Percentiles rank a stretch among this genome's conserved stretches.
Evolutionary conservation across 208 protist species (phyloP).

Genomic region (Leishmania arabica): DNA sequence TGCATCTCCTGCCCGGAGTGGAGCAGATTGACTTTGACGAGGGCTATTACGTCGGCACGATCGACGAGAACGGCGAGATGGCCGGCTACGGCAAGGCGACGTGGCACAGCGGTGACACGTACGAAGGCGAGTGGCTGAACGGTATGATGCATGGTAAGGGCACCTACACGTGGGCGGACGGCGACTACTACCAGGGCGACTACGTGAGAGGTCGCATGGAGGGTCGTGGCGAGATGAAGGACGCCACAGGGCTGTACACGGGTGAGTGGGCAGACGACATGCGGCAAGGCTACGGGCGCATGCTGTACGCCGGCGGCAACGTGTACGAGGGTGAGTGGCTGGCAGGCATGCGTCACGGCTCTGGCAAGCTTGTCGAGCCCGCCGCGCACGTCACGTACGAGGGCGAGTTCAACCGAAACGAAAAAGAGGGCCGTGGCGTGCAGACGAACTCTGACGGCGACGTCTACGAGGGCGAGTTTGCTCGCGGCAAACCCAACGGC

Average conservation of each 20-base stretch:
- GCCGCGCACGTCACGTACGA: constrained; percentile 55
- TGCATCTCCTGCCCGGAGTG: constrained; percentile 41
- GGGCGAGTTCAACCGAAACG: constrained; percentile 74
- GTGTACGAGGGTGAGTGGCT: constrained; percentile 91
- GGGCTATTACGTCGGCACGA: constrained; percentile 74
- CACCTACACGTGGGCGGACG: constrained; percentile 79
- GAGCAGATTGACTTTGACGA: constrained; percentile 77
- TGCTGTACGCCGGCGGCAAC: constrained; percentile 75
- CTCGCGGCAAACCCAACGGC: constrained; percentile 69
- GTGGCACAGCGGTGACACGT: constrained; percentile 82
- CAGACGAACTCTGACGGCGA: constrained; percentile 73
- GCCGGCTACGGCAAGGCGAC: constrained; percentile 73
- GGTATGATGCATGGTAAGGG: constrained; percentile 77
- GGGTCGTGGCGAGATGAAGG: constrained; percentile 82
- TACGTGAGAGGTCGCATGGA: constrained; percentile 68
- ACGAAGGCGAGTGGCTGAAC: constrained; percentile 80
- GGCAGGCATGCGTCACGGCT: constrained; percentile 79
- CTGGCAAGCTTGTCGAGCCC: constrained; percentile 72
- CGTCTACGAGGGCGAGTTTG: constrained; percentile 88
- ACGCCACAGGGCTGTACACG: constrained; percentile 73
- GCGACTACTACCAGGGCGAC: constrained; percentile 72
- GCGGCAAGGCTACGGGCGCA: constrained; percentile 77
- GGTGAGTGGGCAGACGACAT: constrained; percentile 89
- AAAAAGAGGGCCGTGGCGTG: constrained; percentile 79
- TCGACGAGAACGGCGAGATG: constrained; percentile 72